phyloP scores from a whole-genome alignment of 345 rosid species.

The Murraya koenigii region DNA sequence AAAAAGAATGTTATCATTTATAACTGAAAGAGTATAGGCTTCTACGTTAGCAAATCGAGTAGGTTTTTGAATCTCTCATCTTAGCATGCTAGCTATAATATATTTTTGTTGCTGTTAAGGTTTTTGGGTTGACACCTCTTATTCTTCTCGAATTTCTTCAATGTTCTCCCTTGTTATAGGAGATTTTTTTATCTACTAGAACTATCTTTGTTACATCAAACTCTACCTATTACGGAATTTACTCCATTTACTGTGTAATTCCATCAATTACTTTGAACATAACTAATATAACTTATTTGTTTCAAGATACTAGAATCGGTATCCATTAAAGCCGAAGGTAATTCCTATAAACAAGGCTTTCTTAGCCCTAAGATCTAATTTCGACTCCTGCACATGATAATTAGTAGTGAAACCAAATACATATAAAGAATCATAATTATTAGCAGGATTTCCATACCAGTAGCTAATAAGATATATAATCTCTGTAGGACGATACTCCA shows the following conservation, averaged over 20 bases:
- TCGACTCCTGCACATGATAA: no score
- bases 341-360: not conserved
- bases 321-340: not conserved
- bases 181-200: not conserved
- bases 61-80: not conserved
- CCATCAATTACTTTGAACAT: not conserved
- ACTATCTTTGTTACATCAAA: not conserved
- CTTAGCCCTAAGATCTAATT: not conserved
- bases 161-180: not conserved
- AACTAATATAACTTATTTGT: not conserved
- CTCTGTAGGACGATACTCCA: no score
- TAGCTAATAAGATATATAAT: no score
- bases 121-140: not conserved
- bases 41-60: not conserved
- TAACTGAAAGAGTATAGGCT: not conserved
- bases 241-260: not conserved
- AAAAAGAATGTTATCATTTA: not conserved
- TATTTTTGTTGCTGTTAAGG: not conserved
- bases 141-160: not conserved
- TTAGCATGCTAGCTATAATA: not conserved
- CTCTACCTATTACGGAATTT: not conserved
- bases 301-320: not conserved
- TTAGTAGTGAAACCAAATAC: no score
- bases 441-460: not conserved
- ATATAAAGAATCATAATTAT: no score